Conservation (phyloP, 257 asterid species). For the Solanum ossicruentum region DNA sequence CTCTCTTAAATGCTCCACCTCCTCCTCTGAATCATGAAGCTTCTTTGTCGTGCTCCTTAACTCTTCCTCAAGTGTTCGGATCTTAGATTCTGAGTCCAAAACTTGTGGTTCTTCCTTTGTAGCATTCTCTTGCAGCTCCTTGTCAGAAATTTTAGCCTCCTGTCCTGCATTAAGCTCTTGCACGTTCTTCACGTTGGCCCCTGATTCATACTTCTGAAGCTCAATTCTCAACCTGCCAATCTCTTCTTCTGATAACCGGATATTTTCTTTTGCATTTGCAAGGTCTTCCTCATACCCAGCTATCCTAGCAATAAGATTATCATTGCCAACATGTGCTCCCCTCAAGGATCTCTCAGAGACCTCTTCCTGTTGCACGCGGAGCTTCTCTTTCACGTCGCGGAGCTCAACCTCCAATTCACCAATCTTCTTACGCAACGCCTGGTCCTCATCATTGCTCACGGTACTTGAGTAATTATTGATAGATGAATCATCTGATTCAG, state of each 20-base stretch:
- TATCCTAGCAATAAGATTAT: conserved; percentile 21
- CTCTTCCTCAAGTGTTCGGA: conserved; percentile 35
- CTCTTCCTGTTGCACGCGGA: conserved; percentile 21
- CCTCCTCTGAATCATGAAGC: conserved; percentile 44
- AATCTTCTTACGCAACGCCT: conserved; percentile 33
- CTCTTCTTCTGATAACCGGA: conserved; percentile 46
- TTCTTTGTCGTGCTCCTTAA: conserved; percentile 26
- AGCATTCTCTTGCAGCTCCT: conserved; percentile 11
- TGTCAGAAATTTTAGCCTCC: neutral
- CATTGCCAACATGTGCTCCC: conserved; percentile 13
- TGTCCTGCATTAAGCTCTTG: conserved; percentile 1
- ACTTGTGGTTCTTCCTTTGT: conserved; percentile 14
- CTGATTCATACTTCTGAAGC: conserved; percentile 42
- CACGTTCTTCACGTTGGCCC: conserved; percentile 1
- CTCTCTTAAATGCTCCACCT: conserved; percentile 26
- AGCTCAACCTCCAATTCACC: conserved; percentile 57
- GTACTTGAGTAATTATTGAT: conserved; percentile 43
- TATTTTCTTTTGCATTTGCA: conserved; percentile 36
- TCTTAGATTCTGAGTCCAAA: conserved; percentile 14
- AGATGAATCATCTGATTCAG: conserved; percentile 81
- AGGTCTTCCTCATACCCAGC: conserved; percentile 53
- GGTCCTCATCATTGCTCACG: conserved; percentile 37
- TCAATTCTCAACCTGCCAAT: conserved; percentile 33
- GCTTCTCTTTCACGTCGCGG: conserved; percentile 48
- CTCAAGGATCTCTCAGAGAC: conserved; percentile 5